Base-by-base conservation (phyloP, 1,284 basidiomycete genomes). In the Ustilago lituana region DNA sequence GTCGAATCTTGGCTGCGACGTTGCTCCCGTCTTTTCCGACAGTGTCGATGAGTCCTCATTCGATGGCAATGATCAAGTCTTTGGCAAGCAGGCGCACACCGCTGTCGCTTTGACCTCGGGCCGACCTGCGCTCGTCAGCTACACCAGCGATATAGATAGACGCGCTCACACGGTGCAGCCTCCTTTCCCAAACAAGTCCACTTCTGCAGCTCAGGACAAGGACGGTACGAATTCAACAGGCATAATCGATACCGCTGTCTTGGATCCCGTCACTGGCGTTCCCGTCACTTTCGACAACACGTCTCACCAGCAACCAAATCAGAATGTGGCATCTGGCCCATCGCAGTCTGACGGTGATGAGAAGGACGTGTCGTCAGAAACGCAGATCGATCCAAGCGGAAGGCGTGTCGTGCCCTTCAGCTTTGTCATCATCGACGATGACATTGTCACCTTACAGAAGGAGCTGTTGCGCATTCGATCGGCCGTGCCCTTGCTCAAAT, bases 401-500 rank as follows among this genome's bases (percentile, higher is more conserved):
- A 27, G 39, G 36, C 51, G 50, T 15, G 63, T 73, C 2, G 62
- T 61, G 12, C 70, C 75, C 1, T 75, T 75, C 63, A 71, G 52
- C 54, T 77, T 70, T 35, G 63, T 77, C 32, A 63, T 77, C 27
- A 75, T 77, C 45, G 75, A 77, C 33, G 75, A 77, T 48, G 75
- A 77, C 52, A 62, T 75, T 26, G 73, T 64, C 7, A 70, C 63
- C 3, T 38, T 77, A 35, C 75, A 77, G 37, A 59, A 64, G 31
- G 73, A 77, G 52, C 53, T 77, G 10, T 43, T 77, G 8, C 66
- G 70, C 22, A 60, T 77, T 12, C 73, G 65, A 12, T 77, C 75
- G 4, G 75, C 73, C 4, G 58, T 75, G 10, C 64, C 75, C 1
- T 19, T 75, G 20, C 58, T 77, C 22, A 60, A 61, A 12, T 70